Conservation (phyloP, 1,284 basidiomycete species). For the Calocybe gambosa region DNA sequence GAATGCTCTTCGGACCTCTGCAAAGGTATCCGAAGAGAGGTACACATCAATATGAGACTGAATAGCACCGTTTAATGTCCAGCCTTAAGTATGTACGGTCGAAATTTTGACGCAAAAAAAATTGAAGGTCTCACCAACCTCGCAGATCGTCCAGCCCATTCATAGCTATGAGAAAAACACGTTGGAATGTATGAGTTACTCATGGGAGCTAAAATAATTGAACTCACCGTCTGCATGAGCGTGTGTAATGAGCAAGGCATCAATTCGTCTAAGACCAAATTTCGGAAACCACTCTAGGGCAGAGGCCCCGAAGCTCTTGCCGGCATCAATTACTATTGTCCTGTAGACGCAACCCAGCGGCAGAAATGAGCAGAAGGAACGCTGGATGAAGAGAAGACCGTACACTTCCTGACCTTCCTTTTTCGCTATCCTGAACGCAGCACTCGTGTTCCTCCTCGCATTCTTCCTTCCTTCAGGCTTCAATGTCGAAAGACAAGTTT, state of each 20-base stretch:
- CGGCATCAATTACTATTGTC: slow-evolving; percentile 74
- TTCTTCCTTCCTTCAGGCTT: slow-evolving; percentile 67
- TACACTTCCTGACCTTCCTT: slow-evolving; percentile 48
- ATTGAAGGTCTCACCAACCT: slow-evolving; percentile 35
- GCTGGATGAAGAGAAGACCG: slow-evolving; percentile 19
- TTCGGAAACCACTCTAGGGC: slow-evolving; percentile 79
- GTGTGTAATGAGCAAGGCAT: slow-evolving; percentile 76
- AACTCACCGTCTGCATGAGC: slow-evolving; percentile 67
- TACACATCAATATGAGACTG: slow-evolving; percentile 74
- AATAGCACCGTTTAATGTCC: slow-evolving; percentile 65
- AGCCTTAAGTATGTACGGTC: slow-evolving; percentile 38
- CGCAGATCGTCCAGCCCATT: slow-evolving; percentile 80
- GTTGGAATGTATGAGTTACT: slow-evolving; percentile 9
- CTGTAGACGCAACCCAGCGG: slow-evolving; percentile 26
- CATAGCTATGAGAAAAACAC: slow-evolving; percentile 51
- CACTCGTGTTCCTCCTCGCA: slow-evolving; percentile 70
- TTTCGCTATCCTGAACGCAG: slow-evolving; percentile 47
- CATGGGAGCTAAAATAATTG: too few relatives aligned
- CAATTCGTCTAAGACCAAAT: slow-evolving; percentile 65
- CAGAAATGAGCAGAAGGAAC: slow-evolving; percentile 1
- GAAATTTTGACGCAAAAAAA: neutral
- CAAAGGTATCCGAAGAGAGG: slow-evolving; percentile 56
- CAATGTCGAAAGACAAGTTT: slow-evolving; percentile 63
- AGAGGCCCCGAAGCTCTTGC: slow-evolving; percentile 73
- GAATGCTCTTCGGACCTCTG: slow-evolving; percentile 60